Percentiles rank a stretch among this genome's conserved stretches.
Evolutionary conservation across 2,329 filamentous ascomycete genomes (phyloP).

Genomic region (Beauveria australis): DNA sequence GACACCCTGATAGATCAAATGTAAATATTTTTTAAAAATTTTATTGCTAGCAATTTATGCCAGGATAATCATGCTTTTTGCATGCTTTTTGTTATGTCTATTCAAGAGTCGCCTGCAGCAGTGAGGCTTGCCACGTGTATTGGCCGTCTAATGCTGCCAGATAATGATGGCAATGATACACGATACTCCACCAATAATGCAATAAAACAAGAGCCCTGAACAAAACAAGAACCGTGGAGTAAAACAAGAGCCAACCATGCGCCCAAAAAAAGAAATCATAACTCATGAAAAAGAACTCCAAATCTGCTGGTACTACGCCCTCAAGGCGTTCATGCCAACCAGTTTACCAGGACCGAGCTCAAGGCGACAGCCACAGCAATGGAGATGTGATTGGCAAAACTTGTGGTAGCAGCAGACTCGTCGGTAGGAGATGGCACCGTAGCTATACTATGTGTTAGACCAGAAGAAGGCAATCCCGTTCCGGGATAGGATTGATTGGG

Average conservation of each 20-base stretch:
- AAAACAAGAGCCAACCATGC: neutral
- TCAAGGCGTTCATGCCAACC: neutral
- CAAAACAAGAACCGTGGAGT: too few relatives aligned
- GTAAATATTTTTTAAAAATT: neutral
- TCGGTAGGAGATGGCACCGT: slow-evolving; percentile 4
- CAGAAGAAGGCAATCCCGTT: neutral
- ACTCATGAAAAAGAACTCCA: slow-evolving; percentile 9
- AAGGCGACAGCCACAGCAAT: slow-evolving; percentile 4
- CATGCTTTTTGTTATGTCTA: slow-evolving; percentile 5
- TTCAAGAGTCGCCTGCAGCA: slow-evolving; percentile 6
- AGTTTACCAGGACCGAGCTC: neutral
- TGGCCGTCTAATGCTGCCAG: slow-evolving; percentile 1
- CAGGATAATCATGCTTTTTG: neutral
- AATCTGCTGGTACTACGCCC: neutral
- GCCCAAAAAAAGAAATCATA: slow-evolving; percentile 6
- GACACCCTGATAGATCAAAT: neutral
- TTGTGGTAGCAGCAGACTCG: neutral
- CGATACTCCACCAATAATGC: neutral
- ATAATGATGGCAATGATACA: neutral
- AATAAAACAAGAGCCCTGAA: neutral
- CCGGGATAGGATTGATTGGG: slow-evolving; percentile 3
- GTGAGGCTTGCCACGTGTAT: neutral
- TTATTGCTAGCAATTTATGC: neutral
- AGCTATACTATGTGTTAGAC: slow-evolving; percentile 11
- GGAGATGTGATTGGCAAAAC: neutral